Percentiles rank a stretch among this genome's conserved stretches.
Conservation (phyloP, 495 filamentous ascomycete genomes). For the Schizothecium vesticola region DNA sequence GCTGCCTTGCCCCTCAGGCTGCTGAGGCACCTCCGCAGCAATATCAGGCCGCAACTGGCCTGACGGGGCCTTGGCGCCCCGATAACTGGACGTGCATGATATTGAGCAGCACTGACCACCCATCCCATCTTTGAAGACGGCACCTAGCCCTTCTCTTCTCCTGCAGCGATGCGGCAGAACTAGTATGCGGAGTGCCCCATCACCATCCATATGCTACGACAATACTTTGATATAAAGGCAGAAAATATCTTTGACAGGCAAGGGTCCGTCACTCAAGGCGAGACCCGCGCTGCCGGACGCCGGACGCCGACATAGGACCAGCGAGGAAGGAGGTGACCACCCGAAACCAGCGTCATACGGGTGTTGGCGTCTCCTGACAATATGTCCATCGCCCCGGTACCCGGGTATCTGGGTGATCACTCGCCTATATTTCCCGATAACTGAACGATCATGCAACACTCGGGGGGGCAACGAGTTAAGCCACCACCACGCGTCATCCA, state of each 20-base stretch:
- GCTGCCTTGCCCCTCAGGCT: slow-evolving; percentile 24
- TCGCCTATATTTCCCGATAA: neutral
- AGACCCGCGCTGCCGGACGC: neutral
- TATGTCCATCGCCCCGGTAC: neutral
- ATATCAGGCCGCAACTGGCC: slow-evolving; percentile 21
- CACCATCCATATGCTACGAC: neutral
- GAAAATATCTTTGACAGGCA: neutral
- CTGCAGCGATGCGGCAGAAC: no score
- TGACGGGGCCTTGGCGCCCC: slow-evolving; percentile 27
- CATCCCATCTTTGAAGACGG: neutral
- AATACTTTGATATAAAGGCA: neutral
- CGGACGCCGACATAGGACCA: neutral
- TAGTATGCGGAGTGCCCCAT: no score
- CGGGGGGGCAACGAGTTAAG: neutral
- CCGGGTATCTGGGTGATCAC: neutral
- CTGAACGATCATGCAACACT: neutral
- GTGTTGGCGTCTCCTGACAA: slow-evolving; percentile 6
- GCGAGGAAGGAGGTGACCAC: neutral
- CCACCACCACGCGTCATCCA: neutral
- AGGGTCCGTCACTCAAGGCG: neutral
- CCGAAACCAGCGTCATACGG: slow-evolving; percentile 6
- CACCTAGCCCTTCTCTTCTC: no score
- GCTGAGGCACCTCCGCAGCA: slow-evolving; percentile 26
- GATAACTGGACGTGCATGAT: slow-evolving; percentile 14
- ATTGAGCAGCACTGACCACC: slow-evolving; percentile 6